phyloP scores from a whole-genome alignment of 441 rosid genomes.

The Brassica balearica region DNA sequence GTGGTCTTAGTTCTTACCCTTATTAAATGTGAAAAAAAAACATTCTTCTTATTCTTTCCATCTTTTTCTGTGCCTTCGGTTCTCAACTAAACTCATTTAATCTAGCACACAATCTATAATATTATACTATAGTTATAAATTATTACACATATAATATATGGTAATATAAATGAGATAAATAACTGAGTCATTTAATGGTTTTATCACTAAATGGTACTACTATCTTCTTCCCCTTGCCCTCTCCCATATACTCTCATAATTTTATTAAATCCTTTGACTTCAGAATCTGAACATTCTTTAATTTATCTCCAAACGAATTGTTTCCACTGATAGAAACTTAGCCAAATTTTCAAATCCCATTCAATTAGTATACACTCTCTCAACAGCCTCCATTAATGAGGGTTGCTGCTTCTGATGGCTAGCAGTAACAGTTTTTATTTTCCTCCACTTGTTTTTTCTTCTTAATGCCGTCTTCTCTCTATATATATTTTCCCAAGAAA shows the following conservation, averaged over 20 bases:
- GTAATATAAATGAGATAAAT: constrained; percentile 2
- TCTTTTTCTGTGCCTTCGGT: constrained; percentile 42
- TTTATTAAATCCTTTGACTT: constrained; percentile 16
- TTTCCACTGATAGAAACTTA: constrained; percentile 2
- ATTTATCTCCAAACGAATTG: constrained; percentile 16
- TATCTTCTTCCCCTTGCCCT: constrained; percentile 1
- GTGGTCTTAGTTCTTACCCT: constrained; percentile 12
- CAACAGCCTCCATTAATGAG: constrained; percentile 37
- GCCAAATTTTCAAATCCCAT: constrained; percentile 26
- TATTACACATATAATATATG: neutral
- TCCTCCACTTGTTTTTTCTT: constrained; percentile 26
- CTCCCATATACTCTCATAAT: constrained; percentile 20
- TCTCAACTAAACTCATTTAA: constrained; percentile 81
- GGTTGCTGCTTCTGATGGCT: constrained; percentile 38
- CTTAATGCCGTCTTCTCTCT: constrained; percentile 16
- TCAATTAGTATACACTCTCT: constrained; percentile 39
- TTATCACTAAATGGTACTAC: constrained; percentile 2
- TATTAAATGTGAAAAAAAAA: constrained; percentile 15
- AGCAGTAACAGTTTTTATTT: constrained; percentile 25
- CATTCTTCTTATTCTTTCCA: constrained; percentile 31
- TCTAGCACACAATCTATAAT: constrained; percentile 26
- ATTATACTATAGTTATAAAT: neutral
- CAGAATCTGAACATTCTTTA: constrained; percentile 21
- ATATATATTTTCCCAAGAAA: constrained; percentile 28
- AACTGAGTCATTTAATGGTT: constrained; percentile 16